These are phyloP conservation scores for Malassezia pachydermatis DNA, from an alignment of 1,284 basidiomycete species.

Conservation along the genomic window DNA sequence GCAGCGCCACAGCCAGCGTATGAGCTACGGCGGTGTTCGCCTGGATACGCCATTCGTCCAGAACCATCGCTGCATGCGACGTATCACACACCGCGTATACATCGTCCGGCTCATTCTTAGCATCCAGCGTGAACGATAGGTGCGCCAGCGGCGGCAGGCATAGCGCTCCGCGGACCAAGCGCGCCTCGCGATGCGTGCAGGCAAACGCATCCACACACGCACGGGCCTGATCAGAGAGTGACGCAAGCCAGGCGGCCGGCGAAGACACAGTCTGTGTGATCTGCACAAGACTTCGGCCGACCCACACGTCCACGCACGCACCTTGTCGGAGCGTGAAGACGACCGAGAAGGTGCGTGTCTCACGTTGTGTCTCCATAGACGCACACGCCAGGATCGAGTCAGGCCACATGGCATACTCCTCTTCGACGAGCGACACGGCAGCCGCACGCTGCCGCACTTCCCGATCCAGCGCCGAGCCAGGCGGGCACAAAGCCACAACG, in stretches of 20 bases:
- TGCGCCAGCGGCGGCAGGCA: slow-evolving; percentile 62
- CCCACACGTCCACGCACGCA: slow-evolving; percentile 75
- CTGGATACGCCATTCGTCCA: slow-evolving; percentile 95
- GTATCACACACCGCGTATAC: slow-evolving; percentile 55
- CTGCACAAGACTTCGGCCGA: slow-evolving; percentile 73
- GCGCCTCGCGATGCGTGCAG: slow-evolving; percentile 61
- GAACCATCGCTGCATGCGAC: slow-evolving; percentile 54
- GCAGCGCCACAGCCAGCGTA: slow-evolving; percentile 80
- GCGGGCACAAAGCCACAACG: slow-evolving; percentile 85
- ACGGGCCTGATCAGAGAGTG: background rate
- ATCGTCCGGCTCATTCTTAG: slow-evolving; percentile 61
- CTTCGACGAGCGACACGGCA: slow-evolving; percentile 89
- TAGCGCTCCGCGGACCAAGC: slow-evolving; percentile 73
- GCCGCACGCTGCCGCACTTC: slow-evolving; percentile 95
- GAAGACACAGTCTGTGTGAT: background rate
- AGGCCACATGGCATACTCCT: slow-evolving; percentile 53
- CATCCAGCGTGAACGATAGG: slow-evolving; percentile 71
- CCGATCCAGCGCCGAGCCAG: slow-evolving; percentile 88
- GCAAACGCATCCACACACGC: slow-evolving; percentile 49
- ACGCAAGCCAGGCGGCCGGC: background rate
- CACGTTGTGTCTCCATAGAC: background rate
- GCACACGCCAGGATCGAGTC: slow-evolving; percentile 29
- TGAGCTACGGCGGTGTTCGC: slow-evolving; percentile 83
- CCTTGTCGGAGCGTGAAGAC: slow-evolving; percentile 73
- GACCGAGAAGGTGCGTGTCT: slow-evolving; percentile 19